phyloP scores from a whole-genome alignment of 2,329 filamentous ascomycete species.

The Xylaria sp. region DNA sequence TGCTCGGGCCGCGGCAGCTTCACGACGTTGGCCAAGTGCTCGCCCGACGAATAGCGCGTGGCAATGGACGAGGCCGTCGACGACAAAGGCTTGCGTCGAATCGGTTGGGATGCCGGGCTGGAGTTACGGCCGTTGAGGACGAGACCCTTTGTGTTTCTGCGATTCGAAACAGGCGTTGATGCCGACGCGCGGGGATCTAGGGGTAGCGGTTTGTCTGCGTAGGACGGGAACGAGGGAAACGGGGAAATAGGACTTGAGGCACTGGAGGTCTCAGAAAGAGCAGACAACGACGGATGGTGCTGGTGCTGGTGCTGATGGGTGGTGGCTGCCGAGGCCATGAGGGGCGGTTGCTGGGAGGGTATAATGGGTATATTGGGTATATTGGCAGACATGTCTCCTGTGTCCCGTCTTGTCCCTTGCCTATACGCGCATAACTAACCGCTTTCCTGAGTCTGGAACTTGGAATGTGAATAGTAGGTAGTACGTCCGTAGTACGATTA shows the following conservation, averaged over 20 bases:
- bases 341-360: slow-evolving; percentile 27
- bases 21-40: slow-evolving; percentile 50
- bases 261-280: slow-evolving; percentile 52
- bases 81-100: slow-evolving; percentile 71
- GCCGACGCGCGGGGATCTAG: slow-evolving; percentile 46
- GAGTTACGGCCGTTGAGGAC: slow-evolving; percentile 42
- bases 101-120: slow-evolving; percentile 46
- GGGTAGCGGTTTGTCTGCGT: slow-evolving; percentile 40
- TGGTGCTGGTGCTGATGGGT: slow-evolving; percentile 27
- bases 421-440: slow-evolving; percentile 32
- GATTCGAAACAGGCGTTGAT: slow-evolving; percentile 40
- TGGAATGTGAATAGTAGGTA: slow-evolving; percentile 5
- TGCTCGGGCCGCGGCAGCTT: slow-evolving; percentile 61
- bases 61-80: slow-evolving; percentile 63
- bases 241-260: slow-evolving; percentile 52
- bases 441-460: slow-evolving; percentile 19
- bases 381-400: slow-evolving; percentile 26
- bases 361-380: slow-evolving; percentile 19
- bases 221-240: slow-evolving; percentile 39
- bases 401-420: slow-evolving; percentile 22
- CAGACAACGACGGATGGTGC: slow-evolving; percentile 39
- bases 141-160: slow-evolving; percentile 47
- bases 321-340: slow-evolving; percentile 21
- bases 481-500: slow-evolving; percentile 1
- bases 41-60: slow-evolving; percentile 58